Conservation (phyloP, 164 flowering plant genomes). For the Buxus sempervirens region DNA sequence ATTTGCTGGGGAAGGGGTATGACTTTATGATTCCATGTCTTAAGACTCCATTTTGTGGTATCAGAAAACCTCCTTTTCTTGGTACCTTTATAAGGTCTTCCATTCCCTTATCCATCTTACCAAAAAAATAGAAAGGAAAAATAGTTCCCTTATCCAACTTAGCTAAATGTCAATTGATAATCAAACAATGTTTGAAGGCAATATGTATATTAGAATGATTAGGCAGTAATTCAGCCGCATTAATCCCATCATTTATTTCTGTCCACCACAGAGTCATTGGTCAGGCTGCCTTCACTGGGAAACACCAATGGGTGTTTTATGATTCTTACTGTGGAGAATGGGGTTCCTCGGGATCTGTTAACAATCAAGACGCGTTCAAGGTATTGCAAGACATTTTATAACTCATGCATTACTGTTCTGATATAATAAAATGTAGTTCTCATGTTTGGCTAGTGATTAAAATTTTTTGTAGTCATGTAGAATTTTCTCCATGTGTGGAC, state of each 20-base stretch:
- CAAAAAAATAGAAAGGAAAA: too few species aligned
- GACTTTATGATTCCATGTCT: slow-evolving; percentile 6
- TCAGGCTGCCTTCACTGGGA: slow-evolving; percentile 58
- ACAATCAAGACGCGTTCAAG: slow-evolving; percentile 33
- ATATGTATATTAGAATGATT: neutral
- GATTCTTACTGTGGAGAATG: slow-evolving; percentile 35
- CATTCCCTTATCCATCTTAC: too few species aligned
- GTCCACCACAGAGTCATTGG: slow-evolving; percentile 53
- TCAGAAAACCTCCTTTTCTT: too few species aligned
- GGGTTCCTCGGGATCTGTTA: slow-evolving; percentile 21
- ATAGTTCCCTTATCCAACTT: too few species aligned
- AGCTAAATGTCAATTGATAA: neutral
- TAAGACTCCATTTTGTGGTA: neutral
- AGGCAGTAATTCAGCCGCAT: neutral
- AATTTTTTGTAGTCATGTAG: neutral
- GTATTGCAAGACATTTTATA: slow-evolving; percentile 23
- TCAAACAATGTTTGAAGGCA: neutral
- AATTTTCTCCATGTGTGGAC: neutral
- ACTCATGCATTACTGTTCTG: neutral
- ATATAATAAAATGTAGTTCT: neutral
- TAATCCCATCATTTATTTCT: slow-evolving; percentile 9
- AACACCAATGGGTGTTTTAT: slow-evolving; percentile 56
- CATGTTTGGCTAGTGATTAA: neutral
- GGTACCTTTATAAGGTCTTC: too few species aligned
- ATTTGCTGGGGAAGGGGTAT: slow-evolving; percentile 79